These are phyloP conservation scores for Rhytidiadelphus loreus DNA, from an alignment of 225 moss, liverwort and hornwort species.

Conservation along the genomic window DNA sequence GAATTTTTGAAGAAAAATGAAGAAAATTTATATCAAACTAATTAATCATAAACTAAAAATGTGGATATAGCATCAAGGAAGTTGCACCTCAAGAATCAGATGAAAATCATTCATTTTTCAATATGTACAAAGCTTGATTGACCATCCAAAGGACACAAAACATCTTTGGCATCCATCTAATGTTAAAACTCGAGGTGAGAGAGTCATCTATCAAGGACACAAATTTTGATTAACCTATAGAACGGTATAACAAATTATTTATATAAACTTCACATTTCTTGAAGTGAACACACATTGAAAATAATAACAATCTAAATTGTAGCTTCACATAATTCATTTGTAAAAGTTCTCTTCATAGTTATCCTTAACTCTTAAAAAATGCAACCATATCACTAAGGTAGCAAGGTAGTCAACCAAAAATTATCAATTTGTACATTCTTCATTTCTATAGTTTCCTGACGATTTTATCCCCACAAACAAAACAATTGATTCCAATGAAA, in stretches of 20 bases:
- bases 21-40: neutral
- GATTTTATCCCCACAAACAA: too few relatives aligned
- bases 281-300: neutral
- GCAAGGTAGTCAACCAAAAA: neutral
- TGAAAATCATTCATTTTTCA: neutral
- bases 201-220: neutral
- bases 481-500: too few relatives aligned
- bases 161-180: fast-evolving
- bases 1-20: neutral
- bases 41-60: neutral
- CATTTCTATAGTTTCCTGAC: neutral
- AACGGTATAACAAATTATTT: neutral
- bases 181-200: neutral
- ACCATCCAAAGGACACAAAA: neutral
- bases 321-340: neutral
- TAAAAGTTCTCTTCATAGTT: neutral
- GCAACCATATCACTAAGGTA: neutral
- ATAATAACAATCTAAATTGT: neutral
- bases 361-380: neutral
- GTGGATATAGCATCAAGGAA: neutral
- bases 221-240: neutral
- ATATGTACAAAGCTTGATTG: neutral
- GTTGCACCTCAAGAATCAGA: neutral
- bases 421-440: neutral
- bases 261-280: neutral